A percentile compares a stretch with the other conserved stretches of the same genome.
These are phyloP conservation scores for Pythium volutum DNA, from an alignment of 352 stramenopile species.

Conservation along the genomic window DNA sequence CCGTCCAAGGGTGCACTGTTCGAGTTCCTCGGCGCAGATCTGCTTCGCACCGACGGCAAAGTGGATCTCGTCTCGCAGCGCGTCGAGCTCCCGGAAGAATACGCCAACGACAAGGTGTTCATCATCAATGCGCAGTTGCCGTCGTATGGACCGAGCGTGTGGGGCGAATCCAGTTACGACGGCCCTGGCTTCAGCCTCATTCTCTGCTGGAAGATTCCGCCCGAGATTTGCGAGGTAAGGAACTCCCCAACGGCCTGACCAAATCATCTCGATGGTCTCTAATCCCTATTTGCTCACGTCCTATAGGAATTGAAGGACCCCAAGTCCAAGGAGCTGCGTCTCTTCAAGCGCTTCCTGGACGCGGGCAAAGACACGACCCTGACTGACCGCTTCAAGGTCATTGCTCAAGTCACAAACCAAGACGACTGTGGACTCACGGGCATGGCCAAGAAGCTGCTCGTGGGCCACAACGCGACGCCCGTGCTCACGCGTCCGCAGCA, in stretches of 20 bases:
- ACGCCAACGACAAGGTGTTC: conserved; percentile 60
- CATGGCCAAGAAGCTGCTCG: conserved; percentile 72
- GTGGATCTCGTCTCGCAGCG: conserved; percentile 72
- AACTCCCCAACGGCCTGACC: too few relatives aligned
- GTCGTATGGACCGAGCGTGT: conserved; percentile 73
- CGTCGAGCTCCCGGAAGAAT: conserved; percentile 58
- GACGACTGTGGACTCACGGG: conserved; percentile 78
- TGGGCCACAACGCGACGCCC: conserved; percentile 78
- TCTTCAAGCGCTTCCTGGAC: conserved; percentile 73
- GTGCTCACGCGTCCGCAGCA: conserved; percentile 84
- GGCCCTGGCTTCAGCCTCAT: conserved; percentile 72
- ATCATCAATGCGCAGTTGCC: conserved; percentile 83
- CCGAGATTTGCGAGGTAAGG: conserved; percentile 48
- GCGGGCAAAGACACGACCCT: conserved; percentile 59
- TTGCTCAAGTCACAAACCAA: conserved; percentile 82
- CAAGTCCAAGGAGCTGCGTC: conserved; percentile 45
- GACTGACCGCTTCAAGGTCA: conserved; percentile 85
- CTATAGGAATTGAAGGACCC: conserved; percentile 58
- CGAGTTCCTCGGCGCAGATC: conserved; percentile 73
- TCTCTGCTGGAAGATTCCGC: conserved; percentile 80
- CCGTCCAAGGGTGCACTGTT: conserved; percentile 56
- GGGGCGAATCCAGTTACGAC: conserved; percentile 58
- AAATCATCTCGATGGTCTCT: neutral
- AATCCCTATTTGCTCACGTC: neutral
- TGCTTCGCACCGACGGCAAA: conserved; percentile 67